Evolutionary conservation across 2,329 filamentous ascomycete species (phyloP).

Genomic region (Penicillium thymicola): DNA sequence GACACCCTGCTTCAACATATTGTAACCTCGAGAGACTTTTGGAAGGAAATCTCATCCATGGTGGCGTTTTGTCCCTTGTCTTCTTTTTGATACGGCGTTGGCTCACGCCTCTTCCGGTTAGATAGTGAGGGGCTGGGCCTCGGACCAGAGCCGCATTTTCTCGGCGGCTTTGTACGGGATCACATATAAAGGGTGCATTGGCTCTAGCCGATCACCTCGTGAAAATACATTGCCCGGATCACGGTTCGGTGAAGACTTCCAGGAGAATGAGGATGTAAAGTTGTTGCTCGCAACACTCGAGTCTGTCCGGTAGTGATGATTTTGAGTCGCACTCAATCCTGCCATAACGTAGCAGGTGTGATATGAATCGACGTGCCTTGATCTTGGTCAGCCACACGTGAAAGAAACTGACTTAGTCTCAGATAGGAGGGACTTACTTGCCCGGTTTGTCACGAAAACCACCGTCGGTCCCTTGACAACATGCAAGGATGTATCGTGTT

Average conservation of each 20-base stretch:
- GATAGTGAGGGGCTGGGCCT: constrained; percentile 28
- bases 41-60: background rate
- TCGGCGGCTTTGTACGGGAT: constrained; percentile 70
- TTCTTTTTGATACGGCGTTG: background rate
- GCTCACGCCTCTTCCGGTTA: background rate
- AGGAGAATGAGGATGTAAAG: constrained; percentile 40
- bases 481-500: constrained; percentile 83
- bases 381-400: constrained; percentile 20
- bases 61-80: background rate
- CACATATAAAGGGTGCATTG: constrained; percentile 80
- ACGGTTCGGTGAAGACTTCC: constrained; percentile 39
- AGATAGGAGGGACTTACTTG: constrained; percentile 58
- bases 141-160: constrained; percentile 63
- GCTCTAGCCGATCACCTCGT: constrained; percentile 64
- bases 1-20: background rate
- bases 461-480: constrained; percentile 75
- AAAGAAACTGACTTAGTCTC: background rate
- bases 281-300: constrained; percentile 28
- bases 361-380: constrained; percentile 76
- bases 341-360: constrained; percentile 90
- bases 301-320: constrained; percentile 53
- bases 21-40: background rate
- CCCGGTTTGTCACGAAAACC: constrained; percentile 92
- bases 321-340: constrained; percentile 78
- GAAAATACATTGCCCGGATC: constrained; percentile 63